Evolutionary conservation across 495 filamentous ascomycete genomes (phyloP), one percentile per base, ranked within the genome.

Genomic region (Penicillium chermesinum): DNA sequence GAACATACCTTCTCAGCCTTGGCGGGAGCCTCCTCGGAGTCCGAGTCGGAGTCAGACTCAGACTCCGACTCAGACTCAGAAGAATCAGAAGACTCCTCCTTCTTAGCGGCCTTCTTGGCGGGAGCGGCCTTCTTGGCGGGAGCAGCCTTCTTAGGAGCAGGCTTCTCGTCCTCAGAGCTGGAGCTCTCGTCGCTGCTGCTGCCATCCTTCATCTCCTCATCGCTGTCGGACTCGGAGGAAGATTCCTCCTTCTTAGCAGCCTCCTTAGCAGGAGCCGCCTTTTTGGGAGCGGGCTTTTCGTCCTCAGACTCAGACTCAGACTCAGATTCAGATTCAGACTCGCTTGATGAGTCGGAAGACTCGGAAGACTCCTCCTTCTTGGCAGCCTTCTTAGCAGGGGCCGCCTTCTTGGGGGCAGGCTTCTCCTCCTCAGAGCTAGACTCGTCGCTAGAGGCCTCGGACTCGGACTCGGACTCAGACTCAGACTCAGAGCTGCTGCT

Each of bases 401-500:
- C 61, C 64, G 67, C 69, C 44, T 55, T 35, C 15, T 37, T 51
- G 46, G 57, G 63, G 39, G 69, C n/a, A n/a, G n/a, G n/a, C n/a
- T n/a, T n/a, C n/a, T n/a, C n/a, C n/a, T n/a, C n/a, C n/a, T n/a
- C n/a, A n/a, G n/a, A 67, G 42, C 55, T 42, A n/a, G n/a, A n/a
- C 25, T 43, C 38, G n/a, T 33, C 30, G 13, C 30, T n/a, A n/a
- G n/a, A n/a, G n/a, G 27, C 17, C 49, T 70, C 68, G n/a, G 51
- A 55, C 57, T 70, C 66, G 33, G 61, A 63, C 53, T 66, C 64
- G 53, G 63, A 63, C 25, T 43, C 38, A 25, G 27, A 34, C 49
- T 74, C 71, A 44, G 73, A 77, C 52, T 70, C 70, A 50, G 59
- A 82, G 58, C 58, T 81, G 61, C 57, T 69, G 64, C 52, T 71